phyloP scores from a whole-genome alignment of 1,139 yeast genomes.

The Blastobotrys capitulatus region DNA sequence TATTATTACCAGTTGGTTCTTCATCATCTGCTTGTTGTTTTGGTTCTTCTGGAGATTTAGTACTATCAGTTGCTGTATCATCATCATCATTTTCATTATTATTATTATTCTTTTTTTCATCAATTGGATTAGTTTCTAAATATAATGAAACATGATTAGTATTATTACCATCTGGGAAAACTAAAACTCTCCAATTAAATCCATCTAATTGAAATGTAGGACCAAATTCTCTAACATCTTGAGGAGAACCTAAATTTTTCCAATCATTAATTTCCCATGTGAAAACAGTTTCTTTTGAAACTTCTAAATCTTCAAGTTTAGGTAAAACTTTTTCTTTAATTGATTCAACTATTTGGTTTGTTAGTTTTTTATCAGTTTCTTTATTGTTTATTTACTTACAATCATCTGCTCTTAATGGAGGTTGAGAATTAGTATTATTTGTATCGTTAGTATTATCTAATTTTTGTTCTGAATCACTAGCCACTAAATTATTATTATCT shows the following conservation, averaged over 20 bases:
- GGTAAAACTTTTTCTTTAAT: conserved; percentile 29
- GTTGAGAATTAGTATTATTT: background rate
- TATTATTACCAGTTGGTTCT: no score
- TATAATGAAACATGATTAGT: conserved; percentile 30
- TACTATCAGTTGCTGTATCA: background rate
- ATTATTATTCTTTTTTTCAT: background rate
- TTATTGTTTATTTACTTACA: background rate
- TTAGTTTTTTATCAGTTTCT: background rate
- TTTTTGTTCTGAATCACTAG: background rate
- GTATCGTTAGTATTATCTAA: background rate
- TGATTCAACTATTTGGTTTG: conserved; percentile 15
- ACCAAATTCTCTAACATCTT: conserved; percentile 16
- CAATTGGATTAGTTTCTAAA: conserved; percentile 29
- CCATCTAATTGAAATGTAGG: conserved; percentile 43
- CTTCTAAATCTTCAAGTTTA: conserved; percentile 35
- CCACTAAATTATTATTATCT: no score
- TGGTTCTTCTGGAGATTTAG: background rate
- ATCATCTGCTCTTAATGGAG: conserved; percentile 1
- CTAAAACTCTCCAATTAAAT: conserved; percentile 63
- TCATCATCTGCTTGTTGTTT: background rate
- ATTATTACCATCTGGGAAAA: conserved; percentile 60
- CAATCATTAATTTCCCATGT: conserved; percentile 80
- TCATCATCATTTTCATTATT: background rate
- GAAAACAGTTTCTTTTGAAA: conserved; percentile 34
- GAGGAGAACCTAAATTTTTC: conserved; percentile 42